Evolutionary conservation across 129 eudicot species (phyloP), one percentile per base, ranked within the genome.

Genomic region (Pseudognaphalium luteoalbum): DNA sequence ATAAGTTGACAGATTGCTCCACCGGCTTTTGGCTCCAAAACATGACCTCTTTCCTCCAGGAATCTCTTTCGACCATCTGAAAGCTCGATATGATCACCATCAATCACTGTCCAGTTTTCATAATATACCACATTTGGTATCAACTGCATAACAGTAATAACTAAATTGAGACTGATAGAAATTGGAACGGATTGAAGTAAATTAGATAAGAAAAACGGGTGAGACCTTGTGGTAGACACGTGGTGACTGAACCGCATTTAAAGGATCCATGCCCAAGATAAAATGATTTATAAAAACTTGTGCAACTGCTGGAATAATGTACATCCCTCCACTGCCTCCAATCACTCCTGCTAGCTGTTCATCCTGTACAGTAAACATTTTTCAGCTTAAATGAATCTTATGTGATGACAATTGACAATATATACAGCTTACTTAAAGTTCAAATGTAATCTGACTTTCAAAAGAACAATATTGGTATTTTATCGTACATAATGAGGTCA

Each of bases 241-340:
- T 66, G 99, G 89, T 32, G 85, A 86, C 85, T 85, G 89, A 77
- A 95, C 87, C 47, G 99, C 88, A 44, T 75, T 85, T 22, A 81
- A 59, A 66, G 99, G 97, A 32, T 95, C 83, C 96, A 94, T 91
- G 44, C 94, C 99, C 60, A 87, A 82, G 66, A 95, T 62, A 67
- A 95, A 95, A 83, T 88, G 86, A 83, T 95, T 91, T 21, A 95
- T 58, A 85, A 95, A 89, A 77, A 91, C 97, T 83, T 95, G 97
- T 20, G 83, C 76, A 3, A 95, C 96, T 44, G 96, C 99, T 5
- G 97, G 94, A 80, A 91, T 89, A 30, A 95, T 95, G 75, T 89
- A 20, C 79, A 89, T 10, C 30, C 97, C 99, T 14, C 99, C 97
- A 76, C 99, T 95, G 19, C 97, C 99, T 6, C 99, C 99, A 7